Base-by-base conservation (phyloP, 192 early-diverging fungal genomes). In the Obelidium mucronatum region DNA sequence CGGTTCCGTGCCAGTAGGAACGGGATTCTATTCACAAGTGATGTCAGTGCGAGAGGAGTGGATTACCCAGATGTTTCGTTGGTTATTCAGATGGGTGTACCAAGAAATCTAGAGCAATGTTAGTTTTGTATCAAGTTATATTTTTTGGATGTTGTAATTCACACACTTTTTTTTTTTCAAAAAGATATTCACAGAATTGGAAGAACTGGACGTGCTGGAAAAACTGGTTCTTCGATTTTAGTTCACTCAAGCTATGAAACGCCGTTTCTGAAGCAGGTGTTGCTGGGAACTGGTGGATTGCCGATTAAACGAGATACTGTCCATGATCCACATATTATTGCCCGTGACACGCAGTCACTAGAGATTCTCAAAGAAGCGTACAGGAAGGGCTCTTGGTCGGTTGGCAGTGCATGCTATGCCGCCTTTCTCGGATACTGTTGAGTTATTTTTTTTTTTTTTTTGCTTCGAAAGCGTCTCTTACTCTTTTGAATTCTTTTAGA, bases 111-210 rank as follows among this genome's bases (percentile, higher is more conserved):
- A 33, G 95, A 95, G 79, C 89, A 92, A 65, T 68, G 66, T 68
- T 5, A 31, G 44, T 68, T 22, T 51, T 37, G 11, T 31, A 0
- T 24, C 0, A n/a, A 0, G 13, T 5, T 64, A 19, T 64, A 37
- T 6, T 64, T 19, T 64, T 13, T 35, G 15, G 26, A 64, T 34
- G 11, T 37, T 39, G 19, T 30, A 19, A 0, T 68, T n/a, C n/a
- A n/a, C n/a, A n/a, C n/a, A n/a, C n/a, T n/a, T 68, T 48, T 5
- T 68, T 30, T 1, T 31, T 34, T 28, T 19, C 44, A 68, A n/a
- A n/a, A n/a, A n/a, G 97, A 97, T 60, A 92, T 97, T 64, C 96
- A 97, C 81, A 92, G 96, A 42, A 78, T 96, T 48, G 96, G 96
- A 17, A 89, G 96, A 72, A 96, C 96, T n/a, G 96, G 93, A 53